phyloP scores from a whole-genome alignment of 352 stramenopile genomes.

The Phytophthora pluvialis region DNA sequence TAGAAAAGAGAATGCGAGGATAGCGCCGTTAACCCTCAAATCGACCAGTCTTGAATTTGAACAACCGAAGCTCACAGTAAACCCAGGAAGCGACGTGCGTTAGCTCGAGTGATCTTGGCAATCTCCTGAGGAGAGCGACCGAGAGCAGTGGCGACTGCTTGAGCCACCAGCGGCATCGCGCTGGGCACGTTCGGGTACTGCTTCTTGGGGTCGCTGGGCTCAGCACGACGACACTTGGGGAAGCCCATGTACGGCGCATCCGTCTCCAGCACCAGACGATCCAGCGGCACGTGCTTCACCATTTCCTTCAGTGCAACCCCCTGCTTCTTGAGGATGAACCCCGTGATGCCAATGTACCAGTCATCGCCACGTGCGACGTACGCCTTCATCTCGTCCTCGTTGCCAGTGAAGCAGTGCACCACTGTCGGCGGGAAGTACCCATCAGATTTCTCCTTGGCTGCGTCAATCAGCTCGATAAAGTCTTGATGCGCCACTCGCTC shows the following conservation, averaged over 20 bases:
- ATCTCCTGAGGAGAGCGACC: constrained; percentile 57
- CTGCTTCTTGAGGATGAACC: constrained; percentile 89
- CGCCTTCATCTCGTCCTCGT: constrained; percentile 63
- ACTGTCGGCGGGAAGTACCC: constrained; percentile 65
- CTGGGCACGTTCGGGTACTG: constrained; percentile 85
- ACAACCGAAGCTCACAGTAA: no score
- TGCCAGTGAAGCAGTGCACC: constrained; percentile 94
- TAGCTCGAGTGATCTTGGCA: constrained; percentile 62
- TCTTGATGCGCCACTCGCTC: constrained; percentile 80
- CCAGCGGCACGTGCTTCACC: constrained; percentile 65
- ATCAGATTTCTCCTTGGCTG: constrained; percentile 40
- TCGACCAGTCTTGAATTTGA: no score
- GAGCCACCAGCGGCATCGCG: constrained; percentile 61
- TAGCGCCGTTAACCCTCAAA: no score
- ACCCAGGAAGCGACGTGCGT: constrained; percentile 72
- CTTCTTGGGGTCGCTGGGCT: constrained; percentile 52
- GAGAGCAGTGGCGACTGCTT: constrained; percentile 61
- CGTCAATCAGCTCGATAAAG: constrained; percentile 73
- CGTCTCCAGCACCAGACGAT: constrained; percentile 91
- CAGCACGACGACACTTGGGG: constrained; percentile 57
- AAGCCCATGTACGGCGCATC: constrained; percentile 94
- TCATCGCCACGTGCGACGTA: constrained; percentile 71
- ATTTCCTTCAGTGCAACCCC: constrained; percentile 61
- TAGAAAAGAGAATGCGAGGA: no score
- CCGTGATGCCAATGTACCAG: constrained; percentile 93